Percentiles rank a stretch among this genome's conserved stretches.
These are phyloP conservation scores for Lenzites betulinus DNA, from an alignment of 768 basidiomycete genomes.

Conservation along the genomic window DNA sequence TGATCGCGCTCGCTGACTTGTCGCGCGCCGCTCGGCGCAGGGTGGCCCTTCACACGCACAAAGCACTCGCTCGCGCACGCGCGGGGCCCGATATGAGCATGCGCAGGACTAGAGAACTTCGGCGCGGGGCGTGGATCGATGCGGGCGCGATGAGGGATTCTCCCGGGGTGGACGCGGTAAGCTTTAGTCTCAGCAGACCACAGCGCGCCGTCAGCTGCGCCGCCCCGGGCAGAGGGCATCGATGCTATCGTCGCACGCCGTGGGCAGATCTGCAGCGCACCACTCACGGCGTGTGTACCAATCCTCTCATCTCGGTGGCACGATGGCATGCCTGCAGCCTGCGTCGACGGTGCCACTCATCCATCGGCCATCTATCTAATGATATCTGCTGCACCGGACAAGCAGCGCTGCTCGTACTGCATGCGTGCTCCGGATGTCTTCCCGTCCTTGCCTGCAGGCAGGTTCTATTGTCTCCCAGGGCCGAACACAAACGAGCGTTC, in stretches of 20 bases:
- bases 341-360: constrained; percentile 5
- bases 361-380: constrained; percentile 6
- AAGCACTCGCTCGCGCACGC: neutral
- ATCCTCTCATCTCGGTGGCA: neutral
- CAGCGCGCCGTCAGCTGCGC: constrained; percentile 4
- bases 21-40: neutral
- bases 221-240: constrained; percentile 5
- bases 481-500: constrained; percentile 1
- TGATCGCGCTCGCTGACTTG: neutral
- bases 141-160: constrained; percentile 17
- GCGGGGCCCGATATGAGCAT: neutral
- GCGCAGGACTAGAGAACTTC: neutral
- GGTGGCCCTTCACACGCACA: constrained; percentile 9
- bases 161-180: constrained; percentile 19
- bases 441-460: constrained; percentile 1
- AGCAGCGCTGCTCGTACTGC: neutral
- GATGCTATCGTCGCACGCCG: constrained; percentile 15
- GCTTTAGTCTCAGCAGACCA: constrained; percentile 23
- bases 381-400: neutral
- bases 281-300: neutral
- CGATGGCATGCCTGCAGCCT: too few relatives aligned
- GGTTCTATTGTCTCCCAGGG: constrained; percentile 6
- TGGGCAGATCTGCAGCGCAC: constrained; percentile 1
- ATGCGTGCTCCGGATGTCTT: constrained; percentile 1
- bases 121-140: constrained; percentile 16